These are phyloP conservation scores for Cryphonectria japonica DNA, from an alignment of 2,329 filamentous ascomycete genomes.

Conservation along the genomic window DNA sequence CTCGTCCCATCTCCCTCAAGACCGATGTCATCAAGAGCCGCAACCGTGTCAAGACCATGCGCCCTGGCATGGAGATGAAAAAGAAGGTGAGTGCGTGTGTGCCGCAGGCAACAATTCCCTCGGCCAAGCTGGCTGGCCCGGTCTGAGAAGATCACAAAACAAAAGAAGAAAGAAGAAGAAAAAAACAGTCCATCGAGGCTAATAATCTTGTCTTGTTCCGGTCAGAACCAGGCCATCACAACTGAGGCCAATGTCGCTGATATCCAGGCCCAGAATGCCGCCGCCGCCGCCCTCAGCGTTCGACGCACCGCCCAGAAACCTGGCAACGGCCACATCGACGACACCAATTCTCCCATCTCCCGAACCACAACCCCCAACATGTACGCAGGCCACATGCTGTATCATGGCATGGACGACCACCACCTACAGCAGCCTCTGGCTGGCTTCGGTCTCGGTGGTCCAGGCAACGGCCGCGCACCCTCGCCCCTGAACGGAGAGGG, in stretches of 20 bases:
- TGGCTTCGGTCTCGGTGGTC: slow-evolving; percentile 54
- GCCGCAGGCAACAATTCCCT: neutral
- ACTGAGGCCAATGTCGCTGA: slow-evolving; percentile 63
- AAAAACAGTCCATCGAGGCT: slow-evolving; percentile 23
- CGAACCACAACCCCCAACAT: slow-evolving; percentile 78
- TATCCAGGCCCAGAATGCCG: slow-evolving; percentile 51
- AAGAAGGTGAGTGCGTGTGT: slow-evolving; percentile 69
- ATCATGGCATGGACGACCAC: slow-evolving; percentile 76
- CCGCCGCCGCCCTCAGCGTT: slow-evolving; percentile 57
- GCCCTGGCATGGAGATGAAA: slow-evolving; percentile 76
- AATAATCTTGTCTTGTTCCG: slow-evolving; percentile 16
- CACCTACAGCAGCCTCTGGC: slow-evolving; percentile 63
- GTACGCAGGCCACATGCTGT: slow-evolving; percentile 76
- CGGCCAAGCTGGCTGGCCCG: neutral
- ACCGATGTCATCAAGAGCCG: slow-evolving; percentile 99
- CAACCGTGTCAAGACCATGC: slow-evolving; percentile 91
- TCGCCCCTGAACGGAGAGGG: slow-evolving; percentile 64
- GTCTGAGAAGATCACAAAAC: slow-evolving; percentile 17
- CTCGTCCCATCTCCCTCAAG: slow-evolving; percentile 94
- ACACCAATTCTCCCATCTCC: slow-evolving; percentile 77
- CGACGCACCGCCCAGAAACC: slow-evolving; percentile 72
- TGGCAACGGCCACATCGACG: slow-evolving; percentile 73
- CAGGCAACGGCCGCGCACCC: slow-evolving; percentile 50
- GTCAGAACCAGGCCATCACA: slow-evolving; percentile 44
- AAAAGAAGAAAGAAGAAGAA: neutral